Evolutionary conservation across 164 flowering plant species (phyloP).

Genomic region (Magnolia kwangsiensis): DNA sequence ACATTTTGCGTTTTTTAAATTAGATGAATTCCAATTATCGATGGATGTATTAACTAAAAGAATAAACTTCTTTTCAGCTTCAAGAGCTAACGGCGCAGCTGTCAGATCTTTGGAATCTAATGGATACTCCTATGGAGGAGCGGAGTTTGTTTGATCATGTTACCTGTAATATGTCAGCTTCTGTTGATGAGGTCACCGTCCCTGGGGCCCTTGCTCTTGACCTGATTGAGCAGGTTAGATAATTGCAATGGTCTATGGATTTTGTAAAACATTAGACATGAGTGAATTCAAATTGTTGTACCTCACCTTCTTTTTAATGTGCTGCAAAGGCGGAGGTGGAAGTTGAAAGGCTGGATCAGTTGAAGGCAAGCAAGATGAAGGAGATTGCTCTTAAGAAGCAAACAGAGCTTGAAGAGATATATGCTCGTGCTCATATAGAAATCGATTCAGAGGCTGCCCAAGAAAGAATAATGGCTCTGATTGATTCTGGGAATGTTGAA

Average conservation of each 20-base stretch:
- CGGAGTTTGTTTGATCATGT: constrained; percentile 80
- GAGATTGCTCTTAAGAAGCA: constrained; percentile 91
- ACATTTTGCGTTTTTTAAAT: not conserved
- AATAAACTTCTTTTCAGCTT: constrained; percentile 43
- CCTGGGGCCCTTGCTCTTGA: constrained; percentile 94
- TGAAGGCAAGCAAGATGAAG: constrained; percentile 93
- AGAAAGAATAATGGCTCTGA: constrained; percentile 68
- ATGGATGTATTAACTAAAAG: not conserved
- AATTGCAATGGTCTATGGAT: not conserved
- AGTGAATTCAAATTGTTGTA: not conserved
- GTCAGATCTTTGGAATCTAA: constrained; percentile 90
- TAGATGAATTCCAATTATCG: not conserved
- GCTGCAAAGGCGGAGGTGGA: constrained; percentile 74
- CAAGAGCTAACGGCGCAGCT: constrained; percentile 87
- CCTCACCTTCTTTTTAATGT: constrained; percentile 9
- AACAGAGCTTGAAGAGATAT: constrained; percentile 87
- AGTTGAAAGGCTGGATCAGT: constrained; percentile 92
- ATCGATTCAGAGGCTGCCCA: constrained; percentile 80
- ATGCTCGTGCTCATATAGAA: constrained; percentile 81
- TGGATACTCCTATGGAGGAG: constrained; percentile 88
- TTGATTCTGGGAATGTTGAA: constrained; percentile 89
- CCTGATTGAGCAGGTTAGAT: constrained; percentile 82
- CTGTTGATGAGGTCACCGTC: constrained; percentile 80
- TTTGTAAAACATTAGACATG: not conserved
- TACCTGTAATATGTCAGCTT: constrained; percentile 85